Evolutionary conservation across 1,139 yeast genomes (phyloP).

Genomic region (Blastobotrys illinoisensis): DNA sequence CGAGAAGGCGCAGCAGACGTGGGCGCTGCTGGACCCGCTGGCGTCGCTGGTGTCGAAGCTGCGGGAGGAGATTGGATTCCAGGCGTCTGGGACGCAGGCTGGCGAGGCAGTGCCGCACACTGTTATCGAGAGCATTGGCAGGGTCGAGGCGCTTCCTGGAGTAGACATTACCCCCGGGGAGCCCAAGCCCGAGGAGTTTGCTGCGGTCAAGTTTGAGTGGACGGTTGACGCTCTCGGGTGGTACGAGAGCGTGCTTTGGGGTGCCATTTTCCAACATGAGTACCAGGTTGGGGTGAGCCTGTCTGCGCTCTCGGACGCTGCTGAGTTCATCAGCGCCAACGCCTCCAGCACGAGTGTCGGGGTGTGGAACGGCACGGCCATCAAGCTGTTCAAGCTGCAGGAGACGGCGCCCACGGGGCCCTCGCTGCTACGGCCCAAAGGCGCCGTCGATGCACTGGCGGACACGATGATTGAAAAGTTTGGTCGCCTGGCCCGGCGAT

Average conservation of each 20-base stretch:
- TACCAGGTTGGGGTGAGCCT: constrained; percentile 22
- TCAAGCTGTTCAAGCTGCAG: constrained; percentile 56
- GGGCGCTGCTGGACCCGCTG: constrained; percentile 15
- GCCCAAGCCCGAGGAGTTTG: constrained; percentile 31
- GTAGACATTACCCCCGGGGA: constrained; percentile 19
- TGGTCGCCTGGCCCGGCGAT: constrained; percentile 18
- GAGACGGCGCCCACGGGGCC: constrained; percentile 40
- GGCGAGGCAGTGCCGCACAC: constrained; percentile 22
- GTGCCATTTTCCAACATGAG: constrained; percentile 50
- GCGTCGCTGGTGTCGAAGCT: constrained; percentile 13
- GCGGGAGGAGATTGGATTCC: constrained; percentile 14
- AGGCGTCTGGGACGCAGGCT: neutral
- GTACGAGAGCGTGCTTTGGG: constrained; percentile 68
- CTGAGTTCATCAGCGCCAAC: constrained; percentile 14
- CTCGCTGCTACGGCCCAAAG: constrained; percentile 35
- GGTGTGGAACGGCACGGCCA: constrained; percentile 58
- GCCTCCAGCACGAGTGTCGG: constrained; percentile 23
- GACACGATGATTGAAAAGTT: constrained; percentile 35
- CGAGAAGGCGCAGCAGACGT: constrained; percentile 6
- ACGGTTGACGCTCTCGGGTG: constrained; percentile 62
- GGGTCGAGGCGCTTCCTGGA: constrained; percentile 17
- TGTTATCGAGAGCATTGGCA: constrained; percentile 24
- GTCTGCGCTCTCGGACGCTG: constrained; percentile 15
- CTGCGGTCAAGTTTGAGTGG: constrained; percentile 57
- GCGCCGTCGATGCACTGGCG: constrained; percentile 51